Evolutionary conservation across 2,329 filamentous ascomycete genomes (phyloP).

Genomic region (Pseudocercospora eumusae): DNA sequence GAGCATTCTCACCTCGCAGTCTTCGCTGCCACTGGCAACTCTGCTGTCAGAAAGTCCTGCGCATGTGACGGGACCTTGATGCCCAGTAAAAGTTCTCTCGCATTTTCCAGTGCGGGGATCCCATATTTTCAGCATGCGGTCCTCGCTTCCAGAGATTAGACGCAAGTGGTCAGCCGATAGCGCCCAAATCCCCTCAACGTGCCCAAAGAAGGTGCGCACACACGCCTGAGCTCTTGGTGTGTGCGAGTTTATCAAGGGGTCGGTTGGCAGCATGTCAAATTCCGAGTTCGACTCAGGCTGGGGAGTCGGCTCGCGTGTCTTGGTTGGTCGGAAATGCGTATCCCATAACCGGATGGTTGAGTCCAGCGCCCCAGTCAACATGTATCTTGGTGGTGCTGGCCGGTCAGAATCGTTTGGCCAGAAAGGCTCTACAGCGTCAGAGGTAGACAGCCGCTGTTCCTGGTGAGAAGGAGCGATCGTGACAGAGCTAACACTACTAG

Average conservation of each 20-base stretch:
- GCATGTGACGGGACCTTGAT: constrained; percentile 88
- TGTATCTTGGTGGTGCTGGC: constrained; percentile 79
- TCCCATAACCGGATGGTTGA: constrained; percentile 93
- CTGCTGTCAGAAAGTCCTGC: constrained; percentile 86
- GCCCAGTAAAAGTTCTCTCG: constrained; percentile 88
- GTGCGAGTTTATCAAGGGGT: constrained; percentile 40
- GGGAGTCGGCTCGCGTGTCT: constrained; percentile 20
- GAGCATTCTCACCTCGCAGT: constrained; percentile 78
- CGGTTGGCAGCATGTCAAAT: constrained; percentile 36
- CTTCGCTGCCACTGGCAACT: constrained; percentile 89
- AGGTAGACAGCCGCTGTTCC: constrained; percentile 20
- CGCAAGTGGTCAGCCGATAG: constrained; percentile 85
- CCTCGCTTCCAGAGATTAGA: constrained; percentile 85
- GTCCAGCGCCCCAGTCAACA: constrained; percentile 89
- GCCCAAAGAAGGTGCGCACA: constrained; percentile 91
- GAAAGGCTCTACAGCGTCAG: constrained; percentile 40
- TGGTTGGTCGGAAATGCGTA: constrained; percentile 48
- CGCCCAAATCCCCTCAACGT: constrained; percentile 94
- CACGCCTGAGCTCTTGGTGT: constrained; percentile 56
- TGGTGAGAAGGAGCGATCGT: constrained; percentile 28
- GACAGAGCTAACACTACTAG: constrained; percentile 37
- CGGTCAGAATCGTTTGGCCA: constrained; percentile 65
- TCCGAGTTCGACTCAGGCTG: constrained; percentile 13
- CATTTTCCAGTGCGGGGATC: constrained; percentile 88
- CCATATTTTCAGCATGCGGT: constrained; percentile 95